These are phyloP conservation scores for Fraxinus dipetala DNA, from an alignment of 305 asterid species.

Conservation along the genomic window DNA sequence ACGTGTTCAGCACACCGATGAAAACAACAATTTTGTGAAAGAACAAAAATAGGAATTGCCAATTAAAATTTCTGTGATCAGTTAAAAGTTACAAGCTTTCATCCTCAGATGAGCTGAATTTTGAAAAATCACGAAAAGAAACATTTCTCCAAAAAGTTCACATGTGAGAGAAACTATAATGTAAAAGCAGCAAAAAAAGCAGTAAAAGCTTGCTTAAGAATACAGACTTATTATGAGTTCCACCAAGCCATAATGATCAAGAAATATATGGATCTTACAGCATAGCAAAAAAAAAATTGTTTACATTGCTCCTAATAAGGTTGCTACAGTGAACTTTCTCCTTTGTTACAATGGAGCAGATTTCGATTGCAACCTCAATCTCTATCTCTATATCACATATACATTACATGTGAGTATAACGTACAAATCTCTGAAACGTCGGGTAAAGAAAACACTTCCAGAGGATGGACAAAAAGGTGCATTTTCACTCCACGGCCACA, in stretches of 20 bases:
- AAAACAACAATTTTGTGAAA: not conserved
- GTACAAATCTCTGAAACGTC: not conserved
- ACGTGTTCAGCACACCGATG: not conserved
- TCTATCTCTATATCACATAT: not conserved
- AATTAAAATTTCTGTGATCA: not conserved
- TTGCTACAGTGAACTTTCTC: not conserved
- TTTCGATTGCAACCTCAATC: not conserved
- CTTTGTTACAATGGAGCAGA: not conserved
- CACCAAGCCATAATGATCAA: not conserved
- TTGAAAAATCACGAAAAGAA: not conserved
- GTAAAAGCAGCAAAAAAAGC: slow-evolving; percentile 6
- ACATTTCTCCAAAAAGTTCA: not conserved
- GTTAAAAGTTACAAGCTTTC: not conserved
- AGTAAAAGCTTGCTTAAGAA: slow-evolving; percentile 1
- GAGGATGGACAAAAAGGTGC: not conserved
- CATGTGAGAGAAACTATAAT: not conserved
- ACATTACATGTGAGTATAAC: not conserved
- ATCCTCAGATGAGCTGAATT: not conserved
- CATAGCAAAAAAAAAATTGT: not conserved
- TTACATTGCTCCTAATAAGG: not conserved
- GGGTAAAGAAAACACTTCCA: not conserved
- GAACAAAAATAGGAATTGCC: not conserved
- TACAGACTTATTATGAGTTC: slow-evolving; percentile 1
- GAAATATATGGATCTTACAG: not conserved
- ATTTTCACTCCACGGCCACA: not conserved